Percentiles rank a stretch among this genome's conserved stretches.
These are phyloP conservation scores for Microdochium paspali DNA, from an alignment of 2,329 filamentous ascomycete genomes.

Conservation along the genomic window DNA sequence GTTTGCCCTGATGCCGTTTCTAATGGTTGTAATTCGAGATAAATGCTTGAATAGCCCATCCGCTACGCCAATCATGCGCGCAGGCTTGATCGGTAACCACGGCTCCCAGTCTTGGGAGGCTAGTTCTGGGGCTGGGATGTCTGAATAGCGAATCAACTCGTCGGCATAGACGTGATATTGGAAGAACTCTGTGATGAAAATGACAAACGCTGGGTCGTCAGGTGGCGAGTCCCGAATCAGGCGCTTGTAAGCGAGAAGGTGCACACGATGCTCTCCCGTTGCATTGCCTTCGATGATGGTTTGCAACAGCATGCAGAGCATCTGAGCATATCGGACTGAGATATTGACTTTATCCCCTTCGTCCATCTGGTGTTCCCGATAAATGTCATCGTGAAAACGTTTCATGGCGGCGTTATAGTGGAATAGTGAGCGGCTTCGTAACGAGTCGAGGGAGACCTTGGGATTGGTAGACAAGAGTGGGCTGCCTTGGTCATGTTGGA, in stretches of 20 bases:
- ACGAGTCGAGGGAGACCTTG: constrained; percentile 31
- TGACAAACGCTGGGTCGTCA: constrained; percentile 53
- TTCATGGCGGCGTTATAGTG: constrained; percentile 47
- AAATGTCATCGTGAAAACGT: constrained; percentile 38
- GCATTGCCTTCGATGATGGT: constrained; percentile 46
- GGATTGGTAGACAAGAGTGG: constrained; percentile 42
- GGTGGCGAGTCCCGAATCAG: constrained; percentile 57
- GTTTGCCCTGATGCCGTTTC: constrained; percentile 63
- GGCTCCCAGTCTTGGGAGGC: constrained; percentile 35
- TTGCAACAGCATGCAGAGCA: constrained; percentile 51
- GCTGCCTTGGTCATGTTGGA: constrained; percentile 43
- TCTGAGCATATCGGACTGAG: constrained; percentile 51
- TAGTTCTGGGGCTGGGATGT: constrained; percentile 23
- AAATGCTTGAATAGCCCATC: constrained; percentile 76
- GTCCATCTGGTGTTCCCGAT: constrained; percentile 18
- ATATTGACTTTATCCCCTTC: constrained; percentile 35
- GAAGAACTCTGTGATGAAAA: constrained; percentile 67
- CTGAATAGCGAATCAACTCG: constrained; percentile 44
- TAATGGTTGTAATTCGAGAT: constrained; percentile 67
- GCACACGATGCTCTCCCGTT: constrained; percentile 65
- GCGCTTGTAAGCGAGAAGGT: constrained; percentile 66
- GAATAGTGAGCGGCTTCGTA: constrained; percentile 42
- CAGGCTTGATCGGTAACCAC: constrained; percentile 30
- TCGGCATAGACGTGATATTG: constrained; percentile 71
- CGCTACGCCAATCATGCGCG: constrained; percentile 66